A percentile compares a stretch with the other conserved stretches of the same genome.
Conservation (phyloP, 768 basidiomycete genomes). For the Gelatoporia subvermispora region DNA sequence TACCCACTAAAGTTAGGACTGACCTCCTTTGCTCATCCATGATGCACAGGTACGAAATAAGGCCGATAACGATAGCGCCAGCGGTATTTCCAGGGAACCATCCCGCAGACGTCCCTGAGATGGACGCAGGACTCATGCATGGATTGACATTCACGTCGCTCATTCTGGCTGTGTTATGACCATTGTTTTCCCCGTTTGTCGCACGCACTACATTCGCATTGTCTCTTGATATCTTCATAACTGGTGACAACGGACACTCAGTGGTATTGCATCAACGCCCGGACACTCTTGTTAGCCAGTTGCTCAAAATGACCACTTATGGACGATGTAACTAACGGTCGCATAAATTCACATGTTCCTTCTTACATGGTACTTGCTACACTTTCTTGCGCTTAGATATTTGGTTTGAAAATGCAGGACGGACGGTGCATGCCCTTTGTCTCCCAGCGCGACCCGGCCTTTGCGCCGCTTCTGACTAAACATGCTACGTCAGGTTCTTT, state of each 20-base stretch:
- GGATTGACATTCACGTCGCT: neutral
- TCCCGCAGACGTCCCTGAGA: constrained; percentile 10
- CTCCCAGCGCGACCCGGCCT: too few relatives aligned
- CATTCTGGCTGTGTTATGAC: neutral
- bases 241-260: neutral
- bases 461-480: too few relatives aligned
- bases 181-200: neutral
- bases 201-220: neutral
- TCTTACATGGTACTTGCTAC: too few relatives aligned
- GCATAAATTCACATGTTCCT: too few relatives aligned
- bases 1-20: neutral
- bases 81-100: constrained; percentile 17
- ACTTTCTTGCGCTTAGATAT: too few relatives aligned
- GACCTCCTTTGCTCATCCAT: neutral
- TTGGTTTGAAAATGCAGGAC: too few relatives aligned
- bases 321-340: too few relatives aligned
- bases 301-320: too few relatives aligned
- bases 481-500: too few relatives aligned
- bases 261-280: too few relatives aligned
- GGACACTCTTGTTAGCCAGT: too few relatives aligned
- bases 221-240: neutral
- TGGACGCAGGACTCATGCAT: neutral
- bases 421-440: too few relatives aligned
- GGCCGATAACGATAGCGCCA: constrained; percentile 15
- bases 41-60: constrained; percentile 18